Conservation (phyloP, 1,284 basidiomycete species). For the Ganoderma sinense region DNA sequence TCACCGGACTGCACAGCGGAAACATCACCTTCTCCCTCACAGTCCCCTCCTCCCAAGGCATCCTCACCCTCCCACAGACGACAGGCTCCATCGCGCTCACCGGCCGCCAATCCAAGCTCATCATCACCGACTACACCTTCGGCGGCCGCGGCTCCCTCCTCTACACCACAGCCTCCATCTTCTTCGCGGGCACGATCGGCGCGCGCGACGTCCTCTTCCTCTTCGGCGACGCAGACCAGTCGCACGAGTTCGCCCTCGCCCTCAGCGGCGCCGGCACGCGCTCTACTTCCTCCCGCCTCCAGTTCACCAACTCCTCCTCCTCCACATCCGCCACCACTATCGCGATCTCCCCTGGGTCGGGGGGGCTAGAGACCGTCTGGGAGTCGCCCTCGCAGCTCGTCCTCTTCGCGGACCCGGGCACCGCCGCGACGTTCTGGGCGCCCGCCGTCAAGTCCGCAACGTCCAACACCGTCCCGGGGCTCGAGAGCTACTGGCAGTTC, state of each 20-base stretch:
- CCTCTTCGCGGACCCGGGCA: constrained; percentile 68
- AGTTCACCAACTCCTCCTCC: constrained; percentile 19
- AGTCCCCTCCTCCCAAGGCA: constrained; percentile 57
- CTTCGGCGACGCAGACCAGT: constrained; percentile 64
- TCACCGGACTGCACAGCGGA: constrained; percentile 44
- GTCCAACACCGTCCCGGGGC: constrained; percentile 33
- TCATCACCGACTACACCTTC: constrained; percentile 74
- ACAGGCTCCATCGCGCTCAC: constrained; percentile 60
- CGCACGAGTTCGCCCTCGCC: constrained; percentile 63
- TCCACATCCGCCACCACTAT: constrained; percentile 44
- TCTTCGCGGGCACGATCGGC: constrained; percentile 76
- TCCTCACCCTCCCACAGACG: constrained; percentile 61
- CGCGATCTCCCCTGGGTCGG: constrained; percentile 59
- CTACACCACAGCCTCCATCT: constrained; percentile 75
- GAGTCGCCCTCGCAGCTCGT: constrained; percentile 73
- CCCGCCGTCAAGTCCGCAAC: constrained; percentile 47
- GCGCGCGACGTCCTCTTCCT: constrained; percentile 74
- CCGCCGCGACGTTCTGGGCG: constrained; percentile 66
- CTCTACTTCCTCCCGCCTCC: constrained; percentile 39
- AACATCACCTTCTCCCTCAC: constrained; percentile 62
- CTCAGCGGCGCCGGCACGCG: constrained; percentile 53
- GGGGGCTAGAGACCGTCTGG: constrained; percentile 67
- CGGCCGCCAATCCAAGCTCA: constrained; percentile 75
- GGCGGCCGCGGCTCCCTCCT: constrained; percentile 57
- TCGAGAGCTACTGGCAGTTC: constrained; percentile 56